Evolutionary conservation across 371 early-diverging fungal species (phyloP).

Genomic region (Batrachochytrium dendrobatidis): DNA sequence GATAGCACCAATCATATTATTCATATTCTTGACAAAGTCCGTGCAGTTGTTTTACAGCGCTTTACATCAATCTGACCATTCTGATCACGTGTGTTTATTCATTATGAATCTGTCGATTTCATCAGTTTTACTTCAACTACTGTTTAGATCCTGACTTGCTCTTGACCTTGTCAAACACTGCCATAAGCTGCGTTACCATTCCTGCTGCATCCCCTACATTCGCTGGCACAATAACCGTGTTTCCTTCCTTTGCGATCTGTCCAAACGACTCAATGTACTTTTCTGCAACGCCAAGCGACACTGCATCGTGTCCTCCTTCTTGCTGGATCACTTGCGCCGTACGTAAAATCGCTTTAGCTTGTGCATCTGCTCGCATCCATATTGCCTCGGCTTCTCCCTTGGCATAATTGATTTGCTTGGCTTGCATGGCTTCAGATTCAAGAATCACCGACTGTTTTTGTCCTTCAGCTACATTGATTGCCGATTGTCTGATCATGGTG

Average conservation of each 20-base stretch:
- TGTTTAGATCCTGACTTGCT: conserved; percentile 1
- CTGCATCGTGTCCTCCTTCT: conserved; percentile 69
- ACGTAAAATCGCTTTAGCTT: conserved; percentile 69
- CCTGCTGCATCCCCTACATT: conserved; percentile 63
- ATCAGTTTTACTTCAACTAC: too few relatives aligned
- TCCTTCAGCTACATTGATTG: conserved; percentile 97
- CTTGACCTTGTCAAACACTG: conserved; percentile 23
- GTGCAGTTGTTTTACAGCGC: too few relatives aligned
- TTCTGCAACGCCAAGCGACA: conserved; percentile 90
- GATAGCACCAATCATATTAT: too few relatives aligned
- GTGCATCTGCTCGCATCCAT: conserved; percentile 74
- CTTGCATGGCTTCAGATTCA: conserved; percentile 87
- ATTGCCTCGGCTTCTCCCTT: conserved; percentile 81
- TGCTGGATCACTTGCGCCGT: conserved; percentile 69
- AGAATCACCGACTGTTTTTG: conserved; percentile 85
- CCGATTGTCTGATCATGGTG: conserved; percentile 64
- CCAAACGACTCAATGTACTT: conserved; percentile 94
- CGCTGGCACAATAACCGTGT: conserved; percentile 87
- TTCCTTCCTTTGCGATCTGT: conserved; percentile 85
- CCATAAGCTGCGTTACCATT: conserved; percentile 36
- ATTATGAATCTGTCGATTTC: too few relatives aligned
- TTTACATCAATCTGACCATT: too few relatives aligned
- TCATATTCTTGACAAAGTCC: too few relatives aligned
- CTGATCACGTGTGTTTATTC: too few relatives aligned
- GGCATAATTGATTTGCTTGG: conserved; percentile 86